Base-by-base conservation (phyloP, 345 rosid genomes). In the Lepidium didymum region DNA sequence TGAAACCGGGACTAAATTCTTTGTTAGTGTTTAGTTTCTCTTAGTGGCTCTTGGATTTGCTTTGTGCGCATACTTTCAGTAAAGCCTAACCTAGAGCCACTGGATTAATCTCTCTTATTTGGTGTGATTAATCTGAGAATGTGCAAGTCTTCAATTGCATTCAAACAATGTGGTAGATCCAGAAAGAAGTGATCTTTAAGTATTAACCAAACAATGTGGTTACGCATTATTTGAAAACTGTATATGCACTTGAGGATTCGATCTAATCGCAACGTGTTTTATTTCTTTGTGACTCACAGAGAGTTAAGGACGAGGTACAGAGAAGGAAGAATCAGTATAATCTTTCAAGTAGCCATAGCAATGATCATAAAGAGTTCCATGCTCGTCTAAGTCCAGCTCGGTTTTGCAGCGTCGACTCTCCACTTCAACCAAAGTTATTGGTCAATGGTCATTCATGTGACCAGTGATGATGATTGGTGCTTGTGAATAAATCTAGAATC, bases 231-330 rank as follows among this genome's bases (percentile, higher is more conserved):
- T n/a, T n/a, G n/a, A n/a, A n/a, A n/a, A n/a, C n/a, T n/a, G n/a
- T n/a, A n/a, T n/a, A 29, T 64, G 58, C 27, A 2, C n/a, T 50
- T 10, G 40, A 52, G 5, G 1, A 21, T 16, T 53, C 3, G 6
- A 29, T 29, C 7, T 29, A 29, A 29, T 50, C 10, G 14, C 25
- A 13, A 12, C 56, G 70, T 61, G 2, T 45, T n/a, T 73, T 19
- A 34, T 19, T 8, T 27, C 29, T 52, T 43, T 15, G 47, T 10
- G 43, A 75, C 78, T 29, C 76, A 42, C 79, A 94, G 99, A n/a
- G n/a, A 65, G 87, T 91, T 15, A 83, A 81, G 62, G 93, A 94
- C 12, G 96, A 89, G 78, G 80, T 91, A 66, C 79, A 84, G 59
- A 78, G 69, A 67, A 79, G 95, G 81, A 86, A 78, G 78, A 64